These are phyloP conservation scores for Pseudocercospora crystallina DNA, from an alignment of 2,329 filamentous ascomycete genomes.

Conservation along the genomic window DNA sequence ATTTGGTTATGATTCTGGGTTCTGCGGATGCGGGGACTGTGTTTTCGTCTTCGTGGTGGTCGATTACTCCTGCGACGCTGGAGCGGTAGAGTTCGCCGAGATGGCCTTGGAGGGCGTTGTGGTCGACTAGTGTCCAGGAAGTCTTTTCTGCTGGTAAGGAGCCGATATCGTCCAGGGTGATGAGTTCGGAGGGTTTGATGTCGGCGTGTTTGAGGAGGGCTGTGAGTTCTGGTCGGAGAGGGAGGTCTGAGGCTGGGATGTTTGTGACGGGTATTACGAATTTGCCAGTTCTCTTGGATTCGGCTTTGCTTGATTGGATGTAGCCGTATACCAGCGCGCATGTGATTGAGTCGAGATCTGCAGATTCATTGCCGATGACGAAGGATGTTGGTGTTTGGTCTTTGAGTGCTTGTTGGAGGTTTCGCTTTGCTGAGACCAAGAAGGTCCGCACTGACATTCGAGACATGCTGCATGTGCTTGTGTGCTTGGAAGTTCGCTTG, in stretches of 20 bases:
- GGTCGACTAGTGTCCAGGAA: slow-evolving; percentile 74
- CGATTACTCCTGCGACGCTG: slow-evolving; percentile 65
- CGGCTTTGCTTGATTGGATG: slow-evolving; percentile 61
- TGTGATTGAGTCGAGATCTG: slow-evolving; percentile 80
- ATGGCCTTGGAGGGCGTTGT: slow-evolving; percentile 68
- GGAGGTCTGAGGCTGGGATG: slow-evolving; percentile 65
- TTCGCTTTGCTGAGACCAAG: slow-evolving; percentile 45
- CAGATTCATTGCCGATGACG: slow-evolving; percentile 56
- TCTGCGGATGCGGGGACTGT: slow-evolving; percentile 50
- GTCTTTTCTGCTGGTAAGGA: slow-evolving; percentile 56
- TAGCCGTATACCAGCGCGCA: slow-evolving; percentile 73
- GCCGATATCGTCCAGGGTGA: slow-evolving; percentile 62
- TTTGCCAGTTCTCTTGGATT: slow-evolving; percentile 43
- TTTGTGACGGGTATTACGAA: slow-evolving; percentile 74
- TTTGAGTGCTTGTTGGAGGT: slow-evolving; percentile 42
- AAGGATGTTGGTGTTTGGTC: slow-evolving; percentile 46
- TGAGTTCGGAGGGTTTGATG: slow-evolving; percentile 60
- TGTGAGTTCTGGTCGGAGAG: slow-evolving; percentile 70
- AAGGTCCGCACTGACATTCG: slow-evolving; percentile 49
- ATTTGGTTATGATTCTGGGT: slow-evolving; percentile 63
- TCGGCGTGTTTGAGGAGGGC: slow-evolving; percentile 63
- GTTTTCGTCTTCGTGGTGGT: slow-evolving; percentile 76
- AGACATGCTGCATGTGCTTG: slow-evolving; percentile 32
- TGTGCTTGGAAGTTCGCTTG: neutral
- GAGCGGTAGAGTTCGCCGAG: slow-evolving; percentile 55